A percentile compares a stretch with the other conserved stretches of the same genome.
Conservation (phyloP, 768 basidiomycete species). For the Hygrocybe punicea region DNA sequence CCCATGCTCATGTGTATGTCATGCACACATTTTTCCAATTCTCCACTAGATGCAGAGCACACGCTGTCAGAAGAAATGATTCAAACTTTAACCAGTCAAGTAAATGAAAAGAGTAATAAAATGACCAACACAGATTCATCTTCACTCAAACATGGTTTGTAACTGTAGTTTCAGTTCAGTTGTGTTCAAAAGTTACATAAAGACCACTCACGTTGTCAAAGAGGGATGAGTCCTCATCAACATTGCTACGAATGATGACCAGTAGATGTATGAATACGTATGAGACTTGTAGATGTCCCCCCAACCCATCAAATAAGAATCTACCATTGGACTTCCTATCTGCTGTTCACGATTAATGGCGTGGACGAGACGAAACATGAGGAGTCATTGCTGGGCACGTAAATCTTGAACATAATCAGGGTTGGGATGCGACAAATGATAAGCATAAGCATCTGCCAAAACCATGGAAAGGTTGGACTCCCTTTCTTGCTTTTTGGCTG, state of each 20-base stretch:
- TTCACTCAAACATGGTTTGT: no score
- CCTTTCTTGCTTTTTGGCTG: slow-evolving; percentile 34
- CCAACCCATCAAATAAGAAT: slow-evolving; percentile 45
- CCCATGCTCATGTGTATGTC: no score
- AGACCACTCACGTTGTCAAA: no score
- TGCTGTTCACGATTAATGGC: slow-evolving; percentile 39
- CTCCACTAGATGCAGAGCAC: no score
- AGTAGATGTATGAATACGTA: slow-evolving; percentile 34
- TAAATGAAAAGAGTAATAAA: no score
- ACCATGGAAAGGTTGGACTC: slow-evolving; percentile 39
- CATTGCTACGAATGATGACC: slow-evolving; percentile 27
- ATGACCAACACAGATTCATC: no score
- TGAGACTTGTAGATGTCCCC: slow-evolving; percentile 39
- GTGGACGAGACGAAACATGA: slow-evolving; percentile 33
- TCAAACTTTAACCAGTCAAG: no score
- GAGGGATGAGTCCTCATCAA: background rate
- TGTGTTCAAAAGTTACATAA: no score
- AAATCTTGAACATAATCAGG: no score
- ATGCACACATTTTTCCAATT: no score
- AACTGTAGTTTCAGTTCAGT: no score
- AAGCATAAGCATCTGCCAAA: slow-evolving; percentile 29
- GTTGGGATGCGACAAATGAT: slow-evolving; percentile 18
- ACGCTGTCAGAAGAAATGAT: no score
- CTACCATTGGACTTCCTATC: slow-evolving; percentile 35
- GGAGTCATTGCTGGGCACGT: slow-evolving; percentile 15